A percentile compares a stretch with the other conserved stretches of the same genome.
Evolutionary conservation across 83 land plant genomes (phyloP).

Genomic region (Diphasiastrum complanatum): DNA sequence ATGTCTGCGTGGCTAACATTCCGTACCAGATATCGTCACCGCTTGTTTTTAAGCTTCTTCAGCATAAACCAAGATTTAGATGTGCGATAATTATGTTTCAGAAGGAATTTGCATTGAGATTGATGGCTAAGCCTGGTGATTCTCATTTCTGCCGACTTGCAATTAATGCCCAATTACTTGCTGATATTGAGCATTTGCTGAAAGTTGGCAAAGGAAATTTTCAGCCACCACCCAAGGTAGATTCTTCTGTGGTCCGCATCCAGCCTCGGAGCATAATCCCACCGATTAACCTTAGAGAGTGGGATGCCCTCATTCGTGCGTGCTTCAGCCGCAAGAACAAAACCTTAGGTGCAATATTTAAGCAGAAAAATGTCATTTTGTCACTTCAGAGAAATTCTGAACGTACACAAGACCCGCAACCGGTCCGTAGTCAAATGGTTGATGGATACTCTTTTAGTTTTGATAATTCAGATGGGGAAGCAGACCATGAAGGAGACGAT

Average conservation of each 20-base stretch:
- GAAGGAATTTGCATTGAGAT: slow-evolving; percentile 72
- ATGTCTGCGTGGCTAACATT: slow-evolving; percentile 79
- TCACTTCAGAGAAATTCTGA: slow-evolving; percentile 31
- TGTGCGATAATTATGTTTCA: slow-evolving; percentile 71
- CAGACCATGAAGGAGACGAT: slow-evolving; percentile 7
- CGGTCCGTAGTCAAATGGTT: background rate
- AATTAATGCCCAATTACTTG: slow-evolving; percentile 62
- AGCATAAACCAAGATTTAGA: slow-evolving; percentile 27
- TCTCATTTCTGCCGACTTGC: slow-evolving; percentile 69
- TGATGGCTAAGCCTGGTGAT: slow-evolving; percentile 72
- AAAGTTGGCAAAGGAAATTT: slow-evolving; percentile 74
- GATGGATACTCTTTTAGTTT: background rate
- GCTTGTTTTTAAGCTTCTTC: slow-evolving; percentile 53
- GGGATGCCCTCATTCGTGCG: slow-evolving; percentile 58
- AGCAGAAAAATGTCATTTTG: slow-evolving; percentile 53
- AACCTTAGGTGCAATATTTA: slow-evolving; percentile 81
- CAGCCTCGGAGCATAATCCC: slow-evolving; percentile 40
- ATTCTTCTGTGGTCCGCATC: slow-evolving; percentile 67
- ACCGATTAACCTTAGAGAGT: slow-evolving; percentile 54
- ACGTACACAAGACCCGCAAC: too few relatives aligned
- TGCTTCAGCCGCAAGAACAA: slow-evolving; percentile 76
- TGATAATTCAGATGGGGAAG: slow-evolving; percentile 3
- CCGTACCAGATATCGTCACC: slow-evolving; percentile 83
- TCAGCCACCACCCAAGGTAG: slow-evolving; percentile 72
- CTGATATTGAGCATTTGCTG: slow-evolving; percentile 50